Base-by-base conservation (phyloP, 2,329 filamentous ascomycete genomes). In the Claviceps digitariae region DNA sequence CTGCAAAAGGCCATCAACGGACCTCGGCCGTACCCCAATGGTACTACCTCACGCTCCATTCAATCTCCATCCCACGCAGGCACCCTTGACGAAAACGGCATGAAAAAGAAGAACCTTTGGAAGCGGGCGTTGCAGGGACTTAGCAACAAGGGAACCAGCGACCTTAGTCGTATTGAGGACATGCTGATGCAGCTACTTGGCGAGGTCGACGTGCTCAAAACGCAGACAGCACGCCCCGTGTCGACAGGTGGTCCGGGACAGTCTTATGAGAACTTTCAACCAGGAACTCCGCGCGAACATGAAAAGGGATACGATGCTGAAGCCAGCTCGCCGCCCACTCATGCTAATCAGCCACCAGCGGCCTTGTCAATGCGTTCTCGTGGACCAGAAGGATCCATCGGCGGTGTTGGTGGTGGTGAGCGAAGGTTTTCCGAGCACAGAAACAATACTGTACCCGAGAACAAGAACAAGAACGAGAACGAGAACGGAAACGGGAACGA, bases 21-120 rank as follows among this genome's bases (percentile, higher is more conserved):
- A 0, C 90, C 93, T 7, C 83, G 93, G 53, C 90, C 91, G 31
- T 85, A 87, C 63, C 90, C 90, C 8, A 45, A 4, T 9, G 73
- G 79, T 31, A 79, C 80, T 49, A 74, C 74, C 12, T 72, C 83
- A 25, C 79, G 85, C 55, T 82, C 79, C 4, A 61, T 81, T 27
- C 77, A 79, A 56, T 78, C 72, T 50, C 69, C 69, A 21, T 83
- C 80, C 9, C 76, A 80, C 57, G 70, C 74, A 4, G 77, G 77
- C 48, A 77, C 72, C 0, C 62, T 69, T 48, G 80, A 83, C 41
- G 79, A 83, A 53, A 62, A 74, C 23, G 74, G 84, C 23, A 76
- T 79, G 46, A 96, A 96, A 78, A 90, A 89, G 65, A 87, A 89
- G 69, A 95, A 89, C 64, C 80, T 98, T n/a, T 93, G 97, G 72